Evolutionary conservation across 768 basidiomycete species (phyloP).

Genomic region (Paxillus rubicundulus): DNA sequence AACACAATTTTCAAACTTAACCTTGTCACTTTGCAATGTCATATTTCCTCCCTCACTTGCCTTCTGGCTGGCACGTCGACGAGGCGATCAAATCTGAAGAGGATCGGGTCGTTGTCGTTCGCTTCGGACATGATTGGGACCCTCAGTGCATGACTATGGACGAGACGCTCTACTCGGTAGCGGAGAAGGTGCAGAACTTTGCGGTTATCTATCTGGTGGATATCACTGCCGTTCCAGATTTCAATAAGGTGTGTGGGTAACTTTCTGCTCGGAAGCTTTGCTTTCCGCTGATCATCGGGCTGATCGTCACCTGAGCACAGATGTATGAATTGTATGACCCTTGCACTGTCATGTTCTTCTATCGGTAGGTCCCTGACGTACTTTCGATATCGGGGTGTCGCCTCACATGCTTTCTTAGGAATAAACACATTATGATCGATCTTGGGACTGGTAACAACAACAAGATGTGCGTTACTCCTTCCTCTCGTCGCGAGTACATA

Average conservation of each 20-base stretch:
- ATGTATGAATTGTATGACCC: slow-evolving; percentile 99
- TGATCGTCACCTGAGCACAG: slow-evolving; percentile 37
- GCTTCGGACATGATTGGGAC: slow-evolving; percentile 95
- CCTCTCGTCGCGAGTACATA: neutral
- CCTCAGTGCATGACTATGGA: slow-evolving; percentile 98
- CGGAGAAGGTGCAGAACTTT: slow-evolving; percentile 98
- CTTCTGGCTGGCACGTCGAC: slow-evolving; percentile 97
- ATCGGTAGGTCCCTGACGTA: slow-evolving; percentile 58
- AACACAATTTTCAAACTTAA: neutral
- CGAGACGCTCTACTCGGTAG: slow-evolving; percentile 88
- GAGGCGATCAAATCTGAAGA: slow-evolving; percentile 99
- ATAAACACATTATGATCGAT: slow-evolving; percentile 99
- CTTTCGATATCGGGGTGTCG: neutral
- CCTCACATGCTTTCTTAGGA: slow-evolving; percentile 44
- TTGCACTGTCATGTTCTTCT: slow-evolving; percentile 98
- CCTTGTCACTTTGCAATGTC: slow-evolving; percentile 51
- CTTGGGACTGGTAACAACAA: slow-evolving; percentile 99
- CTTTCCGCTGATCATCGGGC: neutral
- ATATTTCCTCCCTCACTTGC: slow-evolving; percentile 85
- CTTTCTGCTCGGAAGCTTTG: neutral
- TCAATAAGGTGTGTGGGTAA: slow-evolving; percentile 74
- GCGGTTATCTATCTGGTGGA: slow-evolving; percentile 95
- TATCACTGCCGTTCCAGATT: slow-evolving; percentile 96
- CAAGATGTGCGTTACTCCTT: slow-evolving; percentile 73
- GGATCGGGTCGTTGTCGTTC: slow-evolving; percentile 89